phyloP scores from a whole-genome alignment of 1,284 basidiomycete genomes.

The Trametes polyzona region DNA sequence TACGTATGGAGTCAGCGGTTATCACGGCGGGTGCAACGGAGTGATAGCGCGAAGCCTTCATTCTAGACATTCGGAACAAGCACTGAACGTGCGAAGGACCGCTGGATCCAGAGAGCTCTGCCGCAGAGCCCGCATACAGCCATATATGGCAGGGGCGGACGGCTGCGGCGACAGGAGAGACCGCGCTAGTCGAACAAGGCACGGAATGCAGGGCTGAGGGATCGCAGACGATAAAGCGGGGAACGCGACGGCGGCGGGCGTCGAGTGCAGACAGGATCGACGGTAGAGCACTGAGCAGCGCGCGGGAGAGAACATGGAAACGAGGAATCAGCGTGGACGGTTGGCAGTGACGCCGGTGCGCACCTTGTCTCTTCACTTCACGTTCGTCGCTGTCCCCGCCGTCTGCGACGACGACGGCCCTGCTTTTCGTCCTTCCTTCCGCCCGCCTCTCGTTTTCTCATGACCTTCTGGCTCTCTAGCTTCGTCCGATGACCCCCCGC shows the following conservation, averaged over 20 bases:
- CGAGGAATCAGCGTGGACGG: constrained; percentile 21
- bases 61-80: neutral
- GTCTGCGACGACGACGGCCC: constrained; percentile 31
- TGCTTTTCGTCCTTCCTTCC: constrained; percentile 28
- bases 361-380: constrained; percentile 27
- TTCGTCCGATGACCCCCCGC: constrained; percentile 40
- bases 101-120: constrained; percentile 1
- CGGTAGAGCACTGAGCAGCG: constrained; percentile 9
- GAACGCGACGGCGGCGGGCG: neutral
- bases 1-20: neutral
- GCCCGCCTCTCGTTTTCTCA: constrained; percentile 32
- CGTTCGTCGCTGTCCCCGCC: constrained; percentile 27
- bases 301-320: constrained; percentile 23
- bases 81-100: constrained; percentile 1
- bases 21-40: neutral
- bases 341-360: constrained; percentile 22
- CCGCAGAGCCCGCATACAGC: neutral
- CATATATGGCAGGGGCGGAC: constrained; percentile 3
- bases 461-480: constrained; percentile 29
- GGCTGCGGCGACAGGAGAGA: constrained; percentile 1
- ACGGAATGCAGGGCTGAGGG: constrained; percentile 1
- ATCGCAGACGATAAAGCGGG: constrained; percentile 1
- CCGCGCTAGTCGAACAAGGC: neutral
- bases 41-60: neutral
- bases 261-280: constrained; percentile 14